phyloP scores from a whole-genome alignment of 1,284 basidiomycete species.

The Trichosporon coremiiforme region DNA sequence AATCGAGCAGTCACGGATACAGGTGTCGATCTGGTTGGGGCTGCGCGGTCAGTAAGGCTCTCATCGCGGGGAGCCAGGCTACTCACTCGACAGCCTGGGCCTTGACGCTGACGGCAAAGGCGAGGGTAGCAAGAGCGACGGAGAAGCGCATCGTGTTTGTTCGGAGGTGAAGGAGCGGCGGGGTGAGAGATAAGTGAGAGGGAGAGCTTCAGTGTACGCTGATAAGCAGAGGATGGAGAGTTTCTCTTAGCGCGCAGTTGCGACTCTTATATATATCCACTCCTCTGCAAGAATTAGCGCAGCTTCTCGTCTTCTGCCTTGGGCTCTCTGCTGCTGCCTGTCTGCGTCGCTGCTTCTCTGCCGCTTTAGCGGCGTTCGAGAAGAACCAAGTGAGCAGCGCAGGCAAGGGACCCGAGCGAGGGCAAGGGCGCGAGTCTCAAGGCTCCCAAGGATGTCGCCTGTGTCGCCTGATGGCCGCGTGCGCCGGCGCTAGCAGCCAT shows the following conservation, averaged over 20 bases:
- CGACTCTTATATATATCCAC: not conserved
- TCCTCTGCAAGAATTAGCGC: not conserved
- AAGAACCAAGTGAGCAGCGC: not conserved
- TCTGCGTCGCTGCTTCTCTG: not conserved
- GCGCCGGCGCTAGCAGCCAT: constrained; percentile 6
- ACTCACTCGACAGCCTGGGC: not conserved
- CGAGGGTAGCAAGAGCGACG: constrained; percentile 1
- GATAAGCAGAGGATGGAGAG: not conserved
- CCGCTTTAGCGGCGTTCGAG: not conserved
- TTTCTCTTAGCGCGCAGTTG: not conserved
- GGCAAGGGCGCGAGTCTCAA: not conserved
- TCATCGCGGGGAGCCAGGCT: not conserved
- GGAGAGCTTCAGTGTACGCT: not conserved
- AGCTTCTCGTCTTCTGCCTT: not conserved
- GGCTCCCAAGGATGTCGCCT: not conserved
- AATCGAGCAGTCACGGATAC: constrained; percentile 17
- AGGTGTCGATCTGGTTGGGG: constrained; percentile 11
- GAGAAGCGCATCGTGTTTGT: not conserved
- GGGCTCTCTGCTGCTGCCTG: not conserved
- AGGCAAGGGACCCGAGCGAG: not conserved
- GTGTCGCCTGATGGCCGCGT: not conserved
- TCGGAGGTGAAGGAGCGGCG: not conserved
- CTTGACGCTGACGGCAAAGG: constrained; percentile 8
- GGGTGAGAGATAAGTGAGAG: not conserved
- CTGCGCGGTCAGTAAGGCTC: not conserved